These are phyloP conservation scores for Cordyceps javanica DNA, from an alignment of 2,329 filamentous ascomycete species.

Conservation along the genomic window DNA sequence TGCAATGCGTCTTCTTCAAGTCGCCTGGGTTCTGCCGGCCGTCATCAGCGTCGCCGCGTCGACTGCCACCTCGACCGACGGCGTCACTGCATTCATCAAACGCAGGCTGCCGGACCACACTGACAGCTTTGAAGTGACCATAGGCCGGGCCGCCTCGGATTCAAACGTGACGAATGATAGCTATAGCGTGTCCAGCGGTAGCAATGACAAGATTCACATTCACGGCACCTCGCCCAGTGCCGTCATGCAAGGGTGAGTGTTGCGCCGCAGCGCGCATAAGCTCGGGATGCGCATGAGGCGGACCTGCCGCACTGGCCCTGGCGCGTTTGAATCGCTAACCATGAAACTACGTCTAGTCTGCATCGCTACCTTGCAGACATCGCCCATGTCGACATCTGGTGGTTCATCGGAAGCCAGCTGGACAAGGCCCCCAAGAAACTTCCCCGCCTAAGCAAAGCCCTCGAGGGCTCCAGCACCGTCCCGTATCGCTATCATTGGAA, in stretches of 20 bases:
- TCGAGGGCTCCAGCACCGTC: conserved; percentile 13
- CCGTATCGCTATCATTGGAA: conserved; percentile 40
- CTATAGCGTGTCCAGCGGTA: conserved; percentile 14
- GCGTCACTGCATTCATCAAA: conserved; percentile 15
- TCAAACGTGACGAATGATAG: conserved; percentile 9
- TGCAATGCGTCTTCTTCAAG: not conserved
- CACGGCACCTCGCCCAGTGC: conserved; percentile 16
- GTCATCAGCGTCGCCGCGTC: not conserved
- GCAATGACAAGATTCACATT: conserved; percentile 16
- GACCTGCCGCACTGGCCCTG: not conserved
- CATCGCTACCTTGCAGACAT: conserved; percentile 17
- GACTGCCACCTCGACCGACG: not conserved
- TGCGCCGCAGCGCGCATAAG: not conserved
- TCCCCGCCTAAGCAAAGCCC: conserved; percentile 11
- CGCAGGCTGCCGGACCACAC: conserved; percentile 17
- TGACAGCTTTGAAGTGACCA: conserved; percentile 14
- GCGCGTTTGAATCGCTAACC: not conserved
- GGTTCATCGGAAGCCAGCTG: conserved; percentile 16
- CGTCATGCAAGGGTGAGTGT: conserved; percentile 14
- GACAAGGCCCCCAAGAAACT: conserved; percentile 15
- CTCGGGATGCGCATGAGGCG: not conserved
- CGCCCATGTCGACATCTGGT: conserved; percentile 18
- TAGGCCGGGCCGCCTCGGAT: not conserved
- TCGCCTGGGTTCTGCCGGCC: not conserved
- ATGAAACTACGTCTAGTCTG: conserved; percentile 5